phyloP scores from a whole-genome alignment of 139 green algal genomes.

The Chlorella sp. region DNA sequence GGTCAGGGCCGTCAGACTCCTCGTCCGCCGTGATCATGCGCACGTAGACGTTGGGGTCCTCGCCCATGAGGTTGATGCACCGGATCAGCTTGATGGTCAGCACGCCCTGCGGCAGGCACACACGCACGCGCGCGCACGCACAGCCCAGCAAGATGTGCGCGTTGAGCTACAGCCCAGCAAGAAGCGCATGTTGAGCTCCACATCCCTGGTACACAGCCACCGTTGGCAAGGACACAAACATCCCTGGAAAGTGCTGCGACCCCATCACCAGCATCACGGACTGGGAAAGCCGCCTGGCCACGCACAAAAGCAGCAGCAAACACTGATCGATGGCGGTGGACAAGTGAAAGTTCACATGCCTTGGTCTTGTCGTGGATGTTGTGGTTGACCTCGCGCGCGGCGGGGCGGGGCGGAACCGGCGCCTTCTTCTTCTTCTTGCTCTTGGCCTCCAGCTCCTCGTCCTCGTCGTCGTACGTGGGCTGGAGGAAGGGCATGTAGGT shows the following conservation, averaged over 20 bases:
- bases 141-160: not conserved
- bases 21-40: constrained; percentile 36
- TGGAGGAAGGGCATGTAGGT: constrained; percentile 44
- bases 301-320: too few species aligned
- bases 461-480: constrained; percentile 43
- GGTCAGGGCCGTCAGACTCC: constrained; percentile 10
- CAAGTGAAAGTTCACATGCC: too few species aligned
- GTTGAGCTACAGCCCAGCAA: too few species aligned
- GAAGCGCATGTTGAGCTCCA: not conserved
- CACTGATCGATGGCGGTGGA: too few species aligned
- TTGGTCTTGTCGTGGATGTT: not conserved
- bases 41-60: constrained; percentile 33
- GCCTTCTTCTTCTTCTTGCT: not conserved
- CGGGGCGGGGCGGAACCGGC: not conserved
- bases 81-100: constrained; percentile 47
- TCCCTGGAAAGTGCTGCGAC: too few species aligned
- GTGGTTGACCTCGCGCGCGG: not conserved
- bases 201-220: not conserved
- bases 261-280: too few species aligned
- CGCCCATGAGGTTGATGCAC: constrained; percentile 43
- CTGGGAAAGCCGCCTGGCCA: too few species aligned
- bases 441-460: not conserved
- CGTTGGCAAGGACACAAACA: not conserved
- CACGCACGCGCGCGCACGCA: not conserved
- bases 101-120: constrained; percentile 25